Evolutionary conservation across 73 alveolate species (phyloP), one percentile per base, ranked within the genome.

Genomic region (Paramecium caudatum): DNA sequence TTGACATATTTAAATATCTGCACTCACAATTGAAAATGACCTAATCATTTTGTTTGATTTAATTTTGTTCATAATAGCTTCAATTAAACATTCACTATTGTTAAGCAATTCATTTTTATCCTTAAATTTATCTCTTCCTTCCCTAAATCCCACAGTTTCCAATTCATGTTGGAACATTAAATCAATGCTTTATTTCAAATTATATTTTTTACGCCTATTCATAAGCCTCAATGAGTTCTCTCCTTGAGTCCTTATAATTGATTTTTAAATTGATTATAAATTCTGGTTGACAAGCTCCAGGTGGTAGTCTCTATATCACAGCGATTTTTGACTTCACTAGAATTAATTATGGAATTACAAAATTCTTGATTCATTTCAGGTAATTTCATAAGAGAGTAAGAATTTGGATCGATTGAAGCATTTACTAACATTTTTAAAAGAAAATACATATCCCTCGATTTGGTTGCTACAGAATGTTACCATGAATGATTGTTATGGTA

Each of bases 101-200:
- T 50, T 34, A 7, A 50, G 30, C 30, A 25, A 50, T 50, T 50
- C 78, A 50, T 34, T 25, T 50, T 50, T 50, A 50, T 50, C 78
- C 30, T 50, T 50, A 8, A 16, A 50, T 17, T 50, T 50, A 50
- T 50, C 78, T 21, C 30, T 50, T 0, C 82, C 48, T 63, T 63
- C 82, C 33, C 34, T 30, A 63, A 30, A 63, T 63, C 82, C 82
- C 15, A 63, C 48, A 63, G 30, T 5, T 63, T 63, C 82, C 33
- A 63, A 30, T 63, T 63, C 82, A 63, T 63, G 50, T 30, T 63
- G n/a, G 16, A 63, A 63, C 82, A 63, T 63, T 1, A 63, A 12
- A 8, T 33, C 48, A 30, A 63, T 23, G 4, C 46, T 30, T 30
- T 23, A 23, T 27, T 63, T 23, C 25, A 9, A 8, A 3, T 7